A percentile compares a stretch with the other conserved stretches of the same genome.
These are phyloP conservation scores for Lobosporangium transversale DNA, from an alignment of 192 early-diverging fungal species.

Conservation along the genomic window DNA sequence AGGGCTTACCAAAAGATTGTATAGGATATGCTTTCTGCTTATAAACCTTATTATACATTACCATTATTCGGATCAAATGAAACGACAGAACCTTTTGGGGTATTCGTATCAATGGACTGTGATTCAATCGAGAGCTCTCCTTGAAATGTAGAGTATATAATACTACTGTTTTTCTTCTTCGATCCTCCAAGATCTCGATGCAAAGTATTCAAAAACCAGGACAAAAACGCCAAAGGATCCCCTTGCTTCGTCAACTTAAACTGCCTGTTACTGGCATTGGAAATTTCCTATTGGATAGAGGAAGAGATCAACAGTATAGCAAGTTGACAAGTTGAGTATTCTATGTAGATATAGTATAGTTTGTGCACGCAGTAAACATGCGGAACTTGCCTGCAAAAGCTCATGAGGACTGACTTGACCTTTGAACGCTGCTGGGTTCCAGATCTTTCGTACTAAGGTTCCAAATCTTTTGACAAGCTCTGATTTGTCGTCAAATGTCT, in stretches of 20 bases:
- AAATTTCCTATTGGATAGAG: slow-evolving; percentile 70
- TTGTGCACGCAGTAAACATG: too few relatives aligned
- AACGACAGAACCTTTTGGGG: slow-evolving; percentile 50
- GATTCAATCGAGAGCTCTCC: slow-evolving; percentile 83
- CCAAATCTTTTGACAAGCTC: slow-evolving; percentile 80
- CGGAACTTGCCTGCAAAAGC: slow-evolving; percentile 82
- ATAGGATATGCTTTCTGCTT: slow-evolving; percentile 15
- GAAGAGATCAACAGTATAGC: background rate
- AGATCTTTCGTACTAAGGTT: slow-evolving; percentile 87
- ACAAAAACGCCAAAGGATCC: slow-evolving; percentile 88
- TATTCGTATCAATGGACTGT: slow-evolving; percentile 65
- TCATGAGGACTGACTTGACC: slow-evolving; percentile 97
- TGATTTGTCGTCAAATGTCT: slow-evolving; percentile 61
- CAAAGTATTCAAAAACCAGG: slow-evolving; percentile 93
- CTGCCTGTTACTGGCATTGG: slow-evolving; percentile 78
- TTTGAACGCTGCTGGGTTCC: slow-evolving; percentile 92
- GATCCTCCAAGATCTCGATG: slow-evolving; percentile 88
- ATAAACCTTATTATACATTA: too few relatives aligned
- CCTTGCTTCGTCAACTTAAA: slow-evolving; percentile 84
- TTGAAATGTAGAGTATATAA: slow-evolving; percentile 87
- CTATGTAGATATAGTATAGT: too few relatives aligned
- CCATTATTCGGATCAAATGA: slow-evolving; percentile 56
- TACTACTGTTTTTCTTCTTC: slow-evolving; percentile 76
- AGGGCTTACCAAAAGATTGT: background rate
- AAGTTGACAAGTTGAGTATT: background rate